Percentiles rank a stretch among this genome's conserved stretches.
These are phyloP conservation scores for Bruguiera gymnorhiza DNA, from an alignment of 345 rosid species.

Conservation along the genomic window DNA sequence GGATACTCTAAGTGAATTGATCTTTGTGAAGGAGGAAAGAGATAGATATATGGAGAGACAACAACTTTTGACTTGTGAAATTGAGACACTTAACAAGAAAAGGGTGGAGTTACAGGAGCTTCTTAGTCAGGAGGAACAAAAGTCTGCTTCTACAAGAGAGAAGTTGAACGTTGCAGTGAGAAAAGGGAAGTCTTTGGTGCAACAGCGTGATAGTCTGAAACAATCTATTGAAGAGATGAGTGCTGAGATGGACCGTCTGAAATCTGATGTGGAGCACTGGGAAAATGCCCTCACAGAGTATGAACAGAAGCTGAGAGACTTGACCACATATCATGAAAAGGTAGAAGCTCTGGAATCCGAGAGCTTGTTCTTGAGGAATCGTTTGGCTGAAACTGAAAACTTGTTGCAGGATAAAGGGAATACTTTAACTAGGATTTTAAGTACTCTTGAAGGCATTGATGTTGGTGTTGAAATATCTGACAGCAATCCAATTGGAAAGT, in stretches of 20 bases:
- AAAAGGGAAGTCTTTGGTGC: constrained; percentile 94
- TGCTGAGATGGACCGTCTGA: constrained; percentile 52
- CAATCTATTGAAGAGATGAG: constrained; percentile 69
- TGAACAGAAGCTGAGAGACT: constrained; percentile 58
- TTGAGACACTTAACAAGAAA: constrained; percentile 55
- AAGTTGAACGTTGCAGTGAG: constrained; percentile 90
- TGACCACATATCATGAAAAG: constrained; percentile 48
- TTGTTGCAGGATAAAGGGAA: constrained; percentile 60
- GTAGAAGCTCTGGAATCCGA: constrained; percentile 64
- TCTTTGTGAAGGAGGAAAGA: constrained; percentile 62
- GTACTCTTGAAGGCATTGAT: constrained; percentile 50
- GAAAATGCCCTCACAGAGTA: constrained; percentile 49
- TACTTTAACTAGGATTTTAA: constrained; percentile 40
- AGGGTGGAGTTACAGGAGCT: constrained; percentile 57
- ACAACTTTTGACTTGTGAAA: constrained; percentile 52
- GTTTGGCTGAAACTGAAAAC: constrained; percentile 54
- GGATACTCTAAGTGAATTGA: constrained; percentile 50
- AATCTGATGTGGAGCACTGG: constrained; percentile 54
- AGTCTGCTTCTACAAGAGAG: constrained; percentile 70
- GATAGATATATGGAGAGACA: constrained; percentile 56
- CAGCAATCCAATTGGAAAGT: constrained; percentile 59
- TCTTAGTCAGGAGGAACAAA: constrained; percentile 81
- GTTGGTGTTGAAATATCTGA: constrained; percentile 49
- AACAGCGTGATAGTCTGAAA: constrained; percentile 75
- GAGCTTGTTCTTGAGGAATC: constrained; percentile 49